Base-by-base conservation (phyloP, 768 basidiomycete species). In the Suillus luteus region DNA sequence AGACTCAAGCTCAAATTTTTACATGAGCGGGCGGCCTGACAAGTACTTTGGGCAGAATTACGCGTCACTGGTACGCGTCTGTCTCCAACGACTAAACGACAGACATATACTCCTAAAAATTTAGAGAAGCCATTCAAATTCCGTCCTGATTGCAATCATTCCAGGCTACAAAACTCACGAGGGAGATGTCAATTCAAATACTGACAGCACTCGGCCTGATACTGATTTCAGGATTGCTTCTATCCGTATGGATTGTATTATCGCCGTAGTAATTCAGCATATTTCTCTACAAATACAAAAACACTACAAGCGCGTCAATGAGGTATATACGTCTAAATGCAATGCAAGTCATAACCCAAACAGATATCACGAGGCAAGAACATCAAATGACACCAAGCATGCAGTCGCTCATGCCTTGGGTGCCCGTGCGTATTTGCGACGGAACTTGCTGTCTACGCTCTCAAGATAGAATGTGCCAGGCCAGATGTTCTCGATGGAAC, bases 391-490 rank as follows among this genome's bases (percentile, higher is more conserved):
- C 12, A 35, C 46, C 10, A 4, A n/a, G 38, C 8, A 22, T 9
- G 14, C 52, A 15, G 19, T 5, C 14, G 7, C 24, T 66, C 54
- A 77, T 31, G 65, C 75, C 12, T 64, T 66, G 7, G 82, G 80
- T 24, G 73, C 77, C 64, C 84, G 75, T 64, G 82, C 78, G 78
- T 99, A 99, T 76, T 91, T 94, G 74, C 97, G 86, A 70, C 97
- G 83, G 86, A 89, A 95, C 79, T 95, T 95, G 70, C 82, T 80
- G 79, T 99, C 97, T 70, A 96, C 89, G 73, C 82, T 85, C 66
- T 90, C 89, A 68, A 99, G 91, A 84, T 98, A 99, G 82, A 90
- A 99, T 22, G 90, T 82, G 52, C 95, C 95, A 4, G 92, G 89
- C 92, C 93, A 95, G 76, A 99, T 90, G 84, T 97, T 91, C 65